phyloP scores from a whole-genome alignment of 148 eudicot genomes.

The Silene latifolia region DNA sequence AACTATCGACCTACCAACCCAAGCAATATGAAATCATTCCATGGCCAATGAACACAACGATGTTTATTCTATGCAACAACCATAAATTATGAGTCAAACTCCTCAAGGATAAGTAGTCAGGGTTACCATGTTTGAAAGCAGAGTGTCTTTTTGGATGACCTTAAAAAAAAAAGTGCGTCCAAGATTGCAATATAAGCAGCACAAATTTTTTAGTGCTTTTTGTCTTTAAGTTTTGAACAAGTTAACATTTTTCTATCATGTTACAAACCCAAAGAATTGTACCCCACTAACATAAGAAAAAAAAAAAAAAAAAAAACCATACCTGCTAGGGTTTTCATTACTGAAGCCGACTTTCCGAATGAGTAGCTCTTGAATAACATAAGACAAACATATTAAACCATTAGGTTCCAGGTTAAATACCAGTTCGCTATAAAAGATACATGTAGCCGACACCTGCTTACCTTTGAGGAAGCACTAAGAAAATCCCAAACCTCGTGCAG shows the following conservation, averaged over 20 bases:
- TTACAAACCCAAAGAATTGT: not conserved
- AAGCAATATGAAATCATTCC: too few species aligned
- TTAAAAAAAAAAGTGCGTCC: too few species aligned
- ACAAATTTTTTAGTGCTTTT: too few species aligned
- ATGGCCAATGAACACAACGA: not conserved
- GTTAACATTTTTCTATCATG: not conserved
- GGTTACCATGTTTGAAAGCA: too few species aligned
- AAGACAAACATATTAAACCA: slow-evolving; percentile 3
- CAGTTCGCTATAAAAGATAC: not conserved
- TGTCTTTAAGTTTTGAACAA: not conserved
- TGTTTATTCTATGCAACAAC: not conserved
- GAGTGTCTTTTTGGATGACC: too few species aligned
- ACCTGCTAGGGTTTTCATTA: slow-evolving; percentile 94
- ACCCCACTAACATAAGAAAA: too few species aligned
- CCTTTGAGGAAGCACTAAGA: slow-evolving; percentile 89
- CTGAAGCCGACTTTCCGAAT: slow-evolving; percentile 84
- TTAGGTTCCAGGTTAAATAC: slow-evolving; percentile 6
- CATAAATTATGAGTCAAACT: not conserved
- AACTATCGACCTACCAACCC: too few species aligned
- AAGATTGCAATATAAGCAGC: too few species aligned
- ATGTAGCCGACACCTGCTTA: slow-evolving; percentile 26
- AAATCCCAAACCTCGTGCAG: slow-evolving; percentile 99
- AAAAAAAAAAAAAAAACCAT: slow-evolving; percentile 17
- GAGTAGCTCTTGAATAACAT: slow-evolving; percentile 71
- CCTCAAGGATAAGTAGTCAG: not conserved